phyloP scores from a whole-genome alignment of 495 filamentous ascomycete genomes.

The Penicillium argentinense region DNA sequence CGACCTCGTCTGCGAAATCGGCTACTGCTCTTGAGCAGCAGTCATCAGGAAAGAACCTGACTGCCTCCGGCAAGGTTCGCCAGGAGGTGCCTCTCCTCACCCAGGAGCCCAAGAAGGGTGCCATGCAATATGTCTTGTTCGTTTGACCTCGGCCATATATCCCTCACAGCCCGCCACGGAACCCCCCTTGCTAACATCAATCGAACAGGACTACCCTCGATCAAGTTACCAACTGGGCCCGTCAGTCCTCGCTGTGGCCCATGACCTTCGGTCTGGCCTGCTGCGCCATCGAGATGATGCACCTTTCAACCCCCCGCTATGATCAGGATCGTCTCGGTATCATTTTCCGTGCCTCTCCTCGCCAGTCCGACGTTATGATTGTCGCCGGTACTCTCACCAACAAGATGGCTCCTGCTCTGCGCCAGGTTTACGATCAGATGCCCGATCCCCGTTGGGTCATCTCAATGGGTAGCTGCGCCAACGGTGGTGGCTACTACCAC shows the following conservation, averaged over 20 bases:
- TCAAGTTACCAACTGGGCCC: constrained; percentile 90
- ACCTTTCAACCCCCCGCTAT: constrained; percentile 92
- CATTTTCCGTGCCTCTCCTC: constrained; percentile 93
- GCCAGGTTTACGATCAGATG: constrained; percentile 98
- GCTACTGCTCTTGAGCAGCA: constrained; percentile 46
- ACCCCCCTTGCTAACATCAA: constrained; percentile 6
- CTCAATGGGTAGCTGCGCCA: constrained; percentile 92
- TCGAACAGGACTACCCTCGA: constrained; percentile 78
- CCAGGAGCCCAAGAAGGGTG: constrained; percentile 91
- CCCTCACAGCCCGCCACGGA: background rate
- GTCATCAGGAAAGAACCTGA: constrained; percentile 39
- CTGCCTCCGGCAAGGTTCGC: constrained; percentile 52
- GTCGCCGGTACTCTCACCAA: constrained; percentile 95
- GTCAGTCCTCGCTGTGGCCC: constrained; percentile 91
- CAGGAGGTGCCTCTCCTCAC: constrained; percentile 83
- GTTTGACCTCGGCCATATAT: constrained; percentile 29
- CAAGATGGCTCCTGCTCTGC: constrained; percentile 94
- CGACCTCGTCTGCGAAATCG: constrained; percentile 42
- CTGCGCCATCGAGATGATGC: constrained; percentile 99
- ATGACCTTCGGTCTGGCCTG: constrained; percentile 98
- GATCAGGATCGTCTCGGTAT: constrained; percentile 95
- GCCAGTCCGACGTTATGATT: constrained; percentile 98
- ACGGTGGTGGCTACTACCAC: constrained; percentile 96
- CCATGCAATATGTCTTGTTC: constrained; percentile 95
- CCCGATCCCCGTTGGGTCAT: constrained; percentile 95